Conservation (phyloP, 2,329 filamentous ascomycete species). For the Tolypocladium tropicale region DNA sequence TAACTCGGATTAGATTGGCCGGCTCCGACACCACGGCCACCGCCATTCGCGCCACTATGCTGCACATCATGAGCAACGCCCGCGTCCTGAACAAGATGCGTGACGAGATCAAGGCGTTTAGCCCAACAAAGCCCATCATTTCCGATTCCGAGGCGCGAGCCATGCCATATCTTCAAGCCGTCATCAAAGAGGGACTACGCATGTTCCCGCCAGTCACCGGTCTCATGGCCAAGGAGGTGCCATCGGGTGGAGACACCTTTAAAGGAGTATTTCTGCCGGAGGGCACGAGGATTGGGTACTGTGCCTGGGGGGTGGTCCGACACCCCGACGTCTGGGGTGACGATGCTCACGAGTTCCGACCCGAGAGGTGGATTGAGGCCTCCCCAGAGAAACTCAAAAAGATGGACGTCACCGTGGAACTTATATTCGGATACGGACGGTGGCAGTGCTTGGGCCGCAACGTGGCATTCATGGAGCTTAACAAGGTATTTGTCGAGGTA, state of each 20-base stretch:
- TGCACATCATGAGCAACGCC: conserved; percentile 41
- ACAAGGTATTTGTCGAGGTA: conserved; percentile 31
- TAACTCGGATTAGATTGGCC: conserved; percentile 27
- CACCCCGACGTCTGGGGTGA: conserved; percentile 22
- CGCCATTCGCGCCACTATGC: conserved; percentile 39
- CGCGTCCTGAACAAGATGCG: conserved; percentile 34
- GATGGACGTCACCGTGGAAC: conserved; percentile 26
- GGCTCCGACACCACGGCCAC: conserved; percentile 50
- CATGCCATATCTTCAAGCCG: conserved; percentile 34
- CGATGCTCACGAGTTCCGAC: conserved; percentile 22
- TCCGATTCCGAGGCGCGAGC: conserved; percentile 21
- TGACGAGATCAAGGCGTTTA: conserved; percentile 9
- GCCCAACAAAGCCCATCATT: conserved; percentile 13
- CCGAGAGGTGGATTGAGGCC: conserved; percentile 27
- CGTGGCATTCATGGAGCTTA: conserved; percentile 28
- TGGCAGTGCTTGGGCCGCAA: conserved; percentile 28
- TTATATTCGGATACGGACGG: conserved; percentile 27
- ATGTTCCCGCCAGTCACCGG: conserved; percentile 25
- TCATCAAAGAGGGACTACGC: conserved; percentile 37
- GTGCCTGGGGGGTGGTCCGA: conserved; percentile 24
- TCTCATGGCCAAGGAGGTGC: conserved; percentile 25
- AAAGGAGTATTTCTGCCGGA: conserved; percentile 21
- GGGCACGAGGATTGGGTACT: conserved; percentile 20
- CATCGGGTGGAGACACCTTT: conserved; percentile 17
- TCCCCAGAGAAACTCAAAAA: conserved; percentile 15